These are phyloP conservation scores for Paramyrothecium roridum DNA, from an alignment of 2,329 filamentous ascomycete species.

Conservation along the genomic window DNA sequence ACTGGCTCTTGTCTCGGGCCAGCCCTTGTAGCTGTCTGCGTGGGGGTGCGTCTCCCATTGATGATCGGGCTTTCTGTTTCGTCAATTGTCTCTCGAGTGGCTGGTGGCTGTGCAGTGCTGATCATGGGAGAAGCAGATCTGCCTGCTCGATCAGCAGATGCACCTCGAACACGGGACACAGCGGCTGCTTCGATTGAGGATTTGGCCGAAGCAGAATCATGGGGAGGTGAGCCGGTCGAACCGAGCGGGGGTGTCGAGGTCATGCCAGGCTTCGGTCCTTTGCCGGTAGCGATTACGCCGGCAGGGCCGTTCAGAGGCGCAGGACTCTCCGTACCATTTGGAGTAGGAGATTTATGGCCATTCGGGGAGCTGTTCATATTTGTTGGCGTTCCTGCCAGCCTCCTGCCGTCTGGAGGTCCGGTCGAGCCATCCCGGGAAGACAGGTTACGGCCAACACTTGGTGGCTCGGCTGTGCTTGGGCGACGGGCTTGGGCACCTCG, in stretches of 20 bases:
- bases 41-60: slow-evolving; percentile 65
- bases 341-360: slow-evolving; percentile 32
- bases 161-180: slow-evolving; percentile 42
- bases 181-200: slow-evolving; percentile 38
- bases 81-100: slow-evolving; percentile 29
- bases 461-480: slow-evolving; percentile 37
- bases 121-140: slow-evolving; percentile 32
- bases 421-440: slow-evolving; percentile 50
- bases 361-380: slow-evolving; percentile 35
- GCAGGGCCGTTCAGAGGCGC: slow-evolving; percentile 27
- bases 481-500: slow-evolving; percentile 32
- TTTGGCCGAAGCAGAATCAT: slow-evolving; percentile 48
- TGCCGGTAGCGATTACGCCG: slow-evolving; percentile 23
- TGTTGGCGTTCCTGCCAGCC: slow-evolving; percentile 35
- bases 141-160: slow-evolving; percentile 44
- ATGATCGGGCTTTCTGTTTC: slow-evolving; percentile 48
- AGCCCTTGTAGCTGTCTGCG: slow-evolving; percentile 26
- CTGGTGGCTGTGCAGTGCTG: slow-evolving; percentile 35
- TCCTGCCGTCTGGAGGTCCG: slow-evolving; percentile 47
- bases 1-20: slow-evolving; percentile 32
- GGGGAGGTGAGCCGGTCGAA: slow-evolving; percentile 45
- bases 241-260: slow-evolving; percentile 28
- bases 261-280: slow-evolving; percentile 27
- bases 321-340: slow-evolving; percentile 35
- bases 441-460: slow-evolving; percentile 28